Evolutionary conservation across 495 filamentous ascomycete species (phyloP).

Genomic region (Alectoria sarmentosa): DNA sequence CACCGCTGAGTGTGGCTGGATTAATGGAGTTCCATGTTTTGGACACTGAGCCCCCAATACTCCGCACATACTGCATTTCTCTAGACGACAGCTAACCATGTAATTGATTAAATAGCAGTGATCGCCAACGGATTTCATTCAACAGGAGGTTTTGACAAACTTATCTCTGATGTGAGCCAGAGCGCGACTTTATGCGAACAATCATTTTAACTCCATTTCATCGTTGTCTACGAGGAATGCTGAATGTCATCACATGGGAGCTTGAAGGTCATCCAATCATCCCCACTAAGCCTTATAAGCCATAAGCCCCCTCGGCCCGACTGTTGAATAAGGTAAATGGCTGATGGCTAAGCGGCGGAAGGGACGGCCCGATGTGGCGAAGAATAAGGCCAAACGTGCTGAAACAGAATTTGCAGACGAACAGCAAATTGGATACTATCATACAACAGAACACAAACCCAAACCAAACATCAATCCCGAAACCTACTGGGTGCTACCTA

Average conservation of each 20-base stretch:
- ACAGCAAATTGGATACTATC: not conserved
- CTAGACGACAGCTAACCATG: not conserved
- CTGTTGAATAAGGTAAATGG: not conserved
- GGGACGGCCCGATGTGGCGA: not conserved
- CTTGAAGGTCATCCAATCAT: not conserved
- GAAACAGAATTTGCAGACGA: not conserved
- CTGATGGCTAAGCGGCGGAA: not conserved
- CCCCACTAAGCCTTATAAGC: too few relatives aligned
- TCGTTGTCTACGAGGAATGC: not conserved
- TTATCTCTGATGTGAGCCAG: too few relatives aligned
- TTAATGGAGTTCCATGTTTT: slow-evolving; percentile 99
- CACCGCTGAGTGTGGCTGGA: slow-evolving; percentile 90
- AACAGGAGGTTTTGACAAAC: too few relatives aligned
- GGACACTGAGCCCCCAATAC: slow-evolving; percentile 89
- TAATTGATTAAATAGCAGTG: not conserved
- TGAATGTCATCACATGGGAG: not conserved
- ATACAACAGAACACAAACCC: not conserved
- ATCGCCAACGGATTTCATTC: not conserved
- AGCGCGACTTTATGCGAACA: not conserved
- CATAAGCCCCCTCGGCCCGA: not conserved
- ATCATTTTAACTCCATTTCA: too few relatives aligned
- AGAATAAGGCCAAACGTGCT: not conserved
- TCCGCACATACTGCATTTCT: slow-evolving; percentile 95
- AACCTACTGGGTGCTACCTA: not conserved
- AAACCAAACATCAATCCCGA: too few relatives aligned